Evolutionary conservation across 2,329 filamentous ascomycete species (phyloP).

Genomic region (Didymella sp.): DNA sequence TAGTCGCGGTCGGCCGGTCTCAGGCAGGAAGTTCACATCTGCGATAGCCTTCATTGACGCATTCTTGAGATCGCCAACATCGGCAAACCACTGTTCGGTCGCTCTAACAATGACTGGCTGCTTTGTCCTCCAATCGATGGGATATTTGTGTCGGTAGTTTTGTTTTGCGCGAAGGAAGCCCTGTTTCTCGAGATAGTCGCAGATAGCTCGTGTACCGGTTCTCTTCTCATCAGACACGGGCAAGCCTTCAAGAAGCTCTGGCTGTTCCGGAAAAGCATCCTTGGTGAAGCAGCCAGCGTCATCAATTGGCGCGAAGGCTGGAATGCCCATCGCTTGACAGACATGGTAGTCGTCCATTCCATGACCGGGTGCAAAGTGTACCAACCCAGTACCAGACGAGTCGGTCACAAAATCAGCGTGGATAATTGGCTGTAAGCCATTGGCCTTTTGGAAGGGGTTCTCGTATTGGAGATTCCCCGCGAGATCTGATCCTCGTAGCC

Average conservation of each 20-base stretch:
- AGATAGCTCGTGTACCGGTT: slow-evolving; percentile 62
- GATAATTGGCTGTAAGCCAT: slow-evolving; percentile 72
- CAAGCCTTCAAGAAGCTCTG: slow-evolving; percentile 71
- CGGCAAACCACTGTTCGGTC: slow-evolving; percentile 97
- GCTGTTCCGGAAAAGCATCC: slow-evolving; percentile 76
- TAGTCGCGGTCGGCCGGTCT: slow-evolving; percentile 74
- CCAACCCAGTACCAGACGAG: slow-evolving; percentile 91
- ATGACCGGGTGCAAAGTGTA: slow-evolving; percentile 92
- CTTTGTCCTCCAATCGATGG: slow-evolving; percentile 97
- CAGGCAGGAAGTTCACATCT: slow-evolving; percentile 79
- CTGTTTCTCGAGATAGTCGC: slow-evolving; percentile 67
- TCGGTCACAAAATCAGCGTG: slow-evolving; percentile 88
- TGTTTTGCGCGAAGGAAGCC: slow-evolving; percentile 71
- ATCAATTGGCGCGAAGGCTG: slow-evolving; percentile 81
- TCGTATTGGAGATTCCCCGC: slow-evolving; percentile 68
- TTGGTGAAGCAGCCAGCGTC: slow-evolving; percentile 80
- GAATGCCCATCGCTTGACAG: slow-evolving; percentile 73
- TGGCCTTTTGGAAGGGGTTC: slow-evolving; percentile 70
- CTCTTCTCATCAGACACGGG: slow-evolving; percentile 73
- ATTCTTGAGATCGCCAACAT: slow-evolving; percentile 82
- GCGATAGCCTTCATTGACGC: slow-evolving; percentile 73
- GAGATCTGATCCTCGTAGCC: slow-evolving; percentile 70
- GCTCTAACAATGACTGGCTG: slow-evolving; percentile 88
- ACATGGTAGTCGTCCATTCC: slow-evolving; percentile 95
- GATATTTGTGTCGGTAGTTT: slow-evolving; percentile 86